phyloP scores from a whole-genome alignment of 2,329 filamentous ascomycete species.

The Fusarium veterinarium region DNA sequence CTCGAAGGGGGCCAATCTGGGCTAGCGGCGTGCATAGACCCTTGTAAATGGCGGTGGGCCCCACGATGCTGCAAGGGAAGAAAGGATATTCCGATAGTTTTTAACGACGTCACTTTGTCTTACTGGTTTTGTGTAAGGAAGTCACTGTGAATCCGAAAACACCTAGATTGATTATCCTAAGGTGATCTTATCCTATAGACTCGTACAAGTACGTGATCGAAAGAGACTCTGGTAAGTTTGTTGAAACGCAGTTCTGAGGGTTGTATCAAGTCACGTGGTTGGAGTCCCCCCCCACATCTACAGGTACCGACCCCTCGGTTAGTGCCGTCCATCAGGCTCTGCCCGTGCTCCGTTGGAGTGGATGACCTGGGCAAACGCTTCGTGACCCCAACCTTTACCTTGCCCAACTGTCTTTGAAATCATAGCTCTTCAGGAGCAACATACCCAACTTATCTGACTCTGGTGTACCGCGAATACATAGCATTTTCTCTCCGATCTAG shows the following conservation, averaged over 20 bases:
- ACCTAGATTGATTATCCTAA: background rate
- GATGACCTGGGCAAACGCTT: constrained; percentile 36
- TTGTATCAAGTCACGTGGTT: constrained; percentile 35
- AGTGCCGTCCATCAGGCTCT: constrained; percentile 44
- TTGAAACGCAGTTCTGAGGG: background rate
- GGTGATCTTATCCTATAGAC: no score
- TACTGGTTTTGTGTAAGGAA: background rate
- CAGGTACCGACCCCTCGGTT: constrained; percentile 45
- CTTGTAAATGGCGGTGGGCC: constrained; percentile 36
- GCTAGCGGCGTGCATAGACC: constrained; percentile 48
- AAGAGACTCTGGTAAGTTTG: background rate
- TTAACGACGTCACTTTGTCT: constrained; percentile 40
- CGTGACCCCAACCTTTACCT: constrained; percentile 36
- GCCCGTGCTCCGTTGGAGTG: constrained; percentile 29
- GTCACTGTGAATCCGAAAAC: background rate
- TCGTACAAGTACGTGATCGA: background rate
- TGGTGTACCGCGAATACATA: background rate
- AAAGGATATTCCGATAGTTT: constrained; percentile 43
- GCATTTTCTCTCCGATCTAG: background rate
- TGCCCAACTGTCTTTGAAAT: constrained; percentile 16
- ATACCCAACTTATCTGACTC: constrained; percentile 19
- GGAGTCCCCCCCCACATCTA: constrained; percentile 34
- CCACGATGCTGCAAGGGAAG: constrained; percentile 41
- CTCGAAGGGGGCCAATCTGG: constrained; percentile 49
- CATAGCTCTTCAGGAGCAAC: constrained; percentile 24